These are phyloP conservation scores for sunflower (Helianthus annuus) DNA, from an alignment of 129 eudicot genomes.

Conservation along the genomic window HanXRQr2.0-SUNRISE NC_035442.2:170216877-170217376, in stretches of 20 bases:
- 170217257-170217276: conserved; percentile 79
- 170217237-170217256: conserved; percentile 82
- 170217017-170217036: conserved; percentile 12
- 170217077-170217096: conserved; percentile 21
- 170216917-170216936: too few species aligned
- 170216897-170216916: too few species aligned
- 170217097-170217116: conserved; percentile 6
- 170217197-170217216: conserved; percentile 93
- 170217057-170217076: conserved; percentile 19
- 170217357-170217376: conserved; percentile 41
- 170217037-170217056: conserved; percentile 11
- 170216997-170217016: neutral
- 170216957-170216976: too few species aligned
- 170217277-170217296: conserved; percentile 97
- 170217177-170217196: conserved; percentile 98
- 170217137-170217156: conserved; percentile 99
- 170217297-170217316: conserved; percentile 96
- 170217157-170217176: conserved; percentile 99
- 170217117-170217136: conserved; percentile 23
- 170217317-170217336: conserved; percentile 46
- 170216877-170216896: too few species aligned
- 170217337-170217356: conserved; percentile 19
- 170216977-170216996: too few species aligned
- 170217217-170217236: conserved; percentile 88
- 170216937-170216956: too few species aligned